Evolutionary conservation across 2,329 filamentous ascomycete genomes (phyloP).

Genomic region (Hymenoscyphus repandus): DNA sequence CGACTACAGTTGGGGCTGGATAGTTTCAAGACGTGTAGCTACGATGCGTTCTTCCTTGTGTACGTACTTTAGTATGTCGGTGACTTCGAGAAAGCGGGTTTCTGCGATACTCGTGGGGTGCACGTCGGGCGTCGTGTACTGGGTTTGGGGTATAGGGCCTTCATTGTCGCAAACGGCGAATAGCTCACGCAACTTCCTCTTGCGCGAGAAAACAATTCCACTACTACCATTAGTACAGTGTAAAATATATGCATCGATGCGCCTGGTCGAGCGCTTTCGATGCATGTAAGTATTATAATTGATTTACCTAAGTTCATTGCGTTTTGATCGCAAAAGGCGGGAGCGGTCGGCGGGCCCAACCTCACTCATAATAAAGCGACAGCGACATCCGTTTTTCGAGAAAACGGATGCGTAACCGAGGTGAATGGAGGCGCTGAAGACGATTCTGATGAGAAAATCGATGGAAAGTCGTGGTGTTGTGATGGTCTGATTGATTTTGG

Average conservation of each 20-base stretch:
- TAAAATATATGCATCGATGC: conserved; percentile 22
- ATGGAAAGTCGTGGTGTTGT: conserved; percentile 26
- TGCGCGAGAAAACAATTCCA: conserved; percentile 75
- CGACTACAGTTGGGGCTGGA: conserved; percentile 12
- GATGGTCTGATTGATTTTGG: conserved; percentile 21
- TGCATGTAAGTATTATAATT: conserved; percentile 11
- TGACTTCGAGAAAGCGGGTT: conserved; percentile 50
- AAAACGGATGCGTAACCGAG: conserved; percentile 50
- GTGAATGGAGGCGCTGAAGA: conserved; percentile 34
- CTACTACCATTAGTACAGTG: conserved; percentile 38
- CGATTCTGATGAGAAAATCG: conserved; percentile 19
- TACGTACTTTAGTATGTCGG: conserved; percentile 57
- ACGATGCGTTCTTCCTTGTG: conserved; percentile 16
- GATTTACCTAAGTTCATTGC: conserved; percentile 56
- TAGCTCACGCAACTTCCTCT: conserved; percentile 85
- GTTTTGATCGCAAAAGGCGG: conserved; percentile 61
- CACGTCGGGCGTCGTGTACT: conserved; percentile 53
- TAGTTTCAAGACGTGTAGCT: conserved; percentile 15
- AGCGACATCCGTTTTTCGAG: conserved; percentile 64
- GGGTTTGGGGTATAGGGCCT: conserved; percentile 52
- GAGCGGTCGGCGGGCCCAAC: conserved; percentile 61
- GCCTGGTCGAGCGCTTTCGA: conserved; percentile 21
- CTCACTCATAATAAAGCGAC: conserved; percentile 65
- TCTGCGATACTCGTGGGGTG: conserved; percentile 46
- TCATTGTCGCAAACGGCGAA: conserved; percentile 72